phyloP scores from a whole-genome alignment of 148 eudicot genomes.

The Vaccinium darrowii region DNA sequence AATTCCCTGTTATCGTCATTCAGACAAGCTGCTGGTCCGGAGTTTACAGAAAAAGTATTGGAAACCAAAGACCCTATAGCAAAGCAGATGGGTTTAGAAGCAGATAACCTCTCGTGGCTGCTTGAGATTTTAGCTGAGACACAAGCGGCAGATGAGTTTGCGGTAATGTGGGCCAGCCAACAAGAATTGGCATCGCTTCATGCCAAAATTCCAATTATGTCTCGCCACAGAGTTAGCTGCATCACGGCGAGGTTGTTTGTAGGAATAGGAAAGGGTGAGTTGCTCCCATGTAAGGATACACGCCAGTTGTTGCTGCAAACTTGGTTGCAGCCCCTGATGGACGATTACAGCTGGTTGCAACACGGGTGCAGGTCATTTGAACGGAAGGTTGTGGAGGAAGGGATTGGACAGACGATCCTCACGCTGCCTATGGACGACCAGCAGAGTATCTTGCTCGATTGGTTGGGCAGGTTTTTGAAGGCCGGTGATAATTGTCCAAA shows the following conservation, averaged over 20 bases:
- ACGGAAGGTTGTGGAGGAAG: slow-evolving; percentile 85
- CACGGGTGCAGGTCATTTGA: slow-evolving; percentile 88
- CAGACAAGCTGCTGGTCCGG: slow-evolving; percentile 52
- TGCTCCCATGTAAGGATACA: slow-evolving; percentile 73
- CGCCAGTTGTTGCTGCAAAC: slow-evolving; percentile 60
- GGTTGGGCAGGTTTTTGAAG: slow-evolving; percentile 79
- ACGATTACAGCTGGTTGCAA: slow-evolving; percentile 82
- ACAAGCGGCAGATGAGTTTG: slow-evolving; percentile 77
- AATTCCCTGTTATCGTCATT: slow-evolving; percentile 47
- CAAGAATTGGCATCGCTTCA: slow-evolving; percentile 73
- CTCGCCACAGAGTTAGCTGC: slow-evolving; percentile 68
- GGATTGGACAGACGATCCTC: slow-evolving; percentile 85
- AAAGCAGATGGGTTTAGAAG: slow-evolving; percentile 65
- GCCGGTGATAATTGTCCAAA: slow-evolving; percentile 84
- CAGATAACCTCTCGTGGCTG: slow-evolving; percentile 87
- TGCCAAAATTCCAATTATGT: slow-evolving; percentile 45
- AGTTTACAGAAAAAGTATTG: slow-evolving; percentile 23
- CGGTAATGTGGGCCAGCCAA: slow-evolving; percentile 71
- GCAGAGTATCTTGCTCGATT: slow-evolving; percentile 70
- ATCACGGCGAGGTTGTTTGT: slow-evolving; percentile 80
- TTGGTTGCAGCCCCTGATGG: slow-evolving; percentile 86
- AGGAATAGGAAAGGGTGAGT: slow-evolving; percentile 87
- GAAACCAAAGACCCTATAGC: slow-evolving; percentile 44
- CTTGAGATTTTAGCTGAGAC: slow-evolving; percentile 82
- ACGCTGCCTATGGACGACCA: slow-evolving; percentile 92